A percentile compares a stretch with the other conserved stretches of the same genome.
phyloP scores from a whole-genome alignment of 306 rosid genomes.

The Echinosophora koreensis region DNA sequence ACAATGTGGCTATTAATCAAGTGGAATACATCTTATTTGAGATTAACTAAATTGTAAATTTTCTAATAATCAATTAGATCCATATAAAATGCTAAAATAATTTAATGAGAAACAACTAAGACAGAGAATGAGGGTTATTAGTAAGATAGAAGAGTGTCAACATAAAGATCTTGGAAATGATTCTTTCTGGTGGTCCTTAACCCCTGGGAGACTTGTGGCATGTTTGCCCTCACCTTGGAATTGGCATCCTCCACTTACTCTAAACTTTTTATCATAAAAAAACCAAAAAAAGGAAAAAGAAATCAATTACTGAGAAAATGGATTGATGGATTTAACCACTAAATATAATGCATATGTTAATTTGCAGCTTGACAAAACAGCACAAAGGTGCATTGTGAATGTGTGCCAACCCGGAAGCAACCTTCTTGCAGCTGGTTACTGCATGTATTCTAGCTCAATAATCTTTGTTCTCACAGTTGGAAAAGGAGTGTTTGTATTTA shows the following conservation, averaged over 20 bases:
- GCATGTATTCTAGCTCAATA: slow-evolving; percentile 97
- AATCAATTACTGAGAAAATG: not conserved
- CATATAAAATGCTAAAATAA: not conserved
- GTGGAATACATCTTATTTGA: not conserved
- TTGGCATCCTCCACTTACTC: not conserved
- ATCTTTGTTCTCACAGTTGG: slow-evolving; percentile 93
- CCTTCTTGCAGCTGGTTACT: slow-evolving; percentile 97
- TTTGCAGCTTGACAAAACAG: slow-evolving; percentile 70
- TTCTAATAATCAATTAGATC: not conserved
- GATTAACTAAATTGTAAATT: not conserved
- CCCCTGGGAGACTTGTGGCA: not conserved
- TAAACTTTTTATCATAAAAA: not conserved
- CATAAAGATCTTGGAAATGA: not conserved
- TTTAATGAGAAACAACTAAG: not conserved
- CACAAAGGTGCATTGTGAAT: slow-evolving; percentile 78
- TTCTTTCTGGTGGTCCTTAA: not conserved
- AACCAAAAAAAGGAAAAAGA: not conserved
- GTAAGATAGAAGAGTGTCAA: not conserved
- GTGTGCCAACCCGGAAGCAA: slow-evolving; percentile 99
- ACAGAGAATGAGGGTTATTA: not conserved
- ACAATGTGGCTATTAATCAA: not conserved
- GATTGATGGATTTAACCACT: not conserved
- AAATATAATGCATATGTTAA: slow-evolving; percentile 33
- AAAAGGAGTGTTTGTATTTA: slow-evolving; percentile 80
- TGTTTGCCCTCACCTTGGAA: slow-evolving; percentile 1